Conservation (phyloP, 2,329 filamentous ascomycete genomes). For the Colletotrichum chlorophyti region DNA sequence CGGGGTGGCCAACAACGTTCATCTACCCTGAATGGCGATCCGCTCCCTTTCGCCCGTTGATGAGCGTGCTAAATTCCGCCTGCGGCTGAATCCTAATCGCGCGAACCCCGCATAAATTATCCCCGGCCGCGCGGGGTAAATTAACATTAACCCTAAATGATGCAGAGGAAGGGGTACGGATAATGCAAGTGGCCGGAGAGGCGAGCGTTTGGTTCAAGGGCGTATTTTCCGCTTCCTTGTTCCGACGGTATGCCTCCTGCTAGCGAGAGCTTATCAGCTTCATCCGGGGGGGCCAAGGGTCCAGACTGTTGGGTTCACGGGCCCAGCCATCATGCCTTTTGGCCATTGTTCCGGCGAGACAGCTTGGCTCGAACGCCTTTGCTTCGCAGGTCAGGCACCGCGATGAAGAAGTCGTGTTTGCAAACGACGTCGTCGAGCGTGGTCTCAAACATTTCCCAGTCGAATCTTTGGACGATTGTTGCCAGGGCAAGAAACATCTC, state of each 20-base stretch:
- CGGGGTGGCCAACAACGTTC: neutral
- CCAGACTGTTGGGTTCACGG: neutral
- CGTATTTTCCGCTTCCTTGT: neutral
- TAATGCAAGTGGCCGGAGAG: neutral
- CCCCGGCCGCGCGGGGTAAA: neutral
- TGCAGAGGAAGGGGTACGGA: constrained; percentile 1
- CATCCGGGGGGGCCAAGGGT: too few species aligned
- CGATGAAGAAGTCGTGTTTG: constrained; percentile 15
- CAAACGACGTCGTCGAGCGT: constrained; percentile 31
- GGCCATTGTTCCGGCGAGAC: neutral
- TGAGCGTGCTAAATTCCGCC: neutral
- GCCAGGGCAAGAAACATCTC: constrained; percentile 24
- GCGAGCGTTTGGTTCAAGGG: neutral
- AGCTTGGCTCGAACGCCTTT: constrained; percentile 24
- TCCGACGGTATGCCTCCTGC: too few species aligned
- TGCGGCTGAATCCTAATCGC: constrained; percentile 6
- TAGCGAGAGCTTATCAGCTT: too few species aligned
- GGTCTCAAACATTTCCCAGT: constrained; percentile 26
- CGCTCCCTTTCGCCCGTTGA: neutral
- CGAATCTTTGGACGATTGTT: constrained; percentile 18
- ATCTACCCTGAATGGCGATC: neutral
- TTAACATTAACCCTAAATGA: too few species aligned
- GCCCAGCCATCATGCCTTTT: neutral
- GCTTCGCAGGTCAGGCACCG: neutral
- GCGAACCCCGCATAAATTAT: neutral